Base-by-base conservation (phyloP, 148 eudicot species). In the Polygonum aviculare region DNA sequence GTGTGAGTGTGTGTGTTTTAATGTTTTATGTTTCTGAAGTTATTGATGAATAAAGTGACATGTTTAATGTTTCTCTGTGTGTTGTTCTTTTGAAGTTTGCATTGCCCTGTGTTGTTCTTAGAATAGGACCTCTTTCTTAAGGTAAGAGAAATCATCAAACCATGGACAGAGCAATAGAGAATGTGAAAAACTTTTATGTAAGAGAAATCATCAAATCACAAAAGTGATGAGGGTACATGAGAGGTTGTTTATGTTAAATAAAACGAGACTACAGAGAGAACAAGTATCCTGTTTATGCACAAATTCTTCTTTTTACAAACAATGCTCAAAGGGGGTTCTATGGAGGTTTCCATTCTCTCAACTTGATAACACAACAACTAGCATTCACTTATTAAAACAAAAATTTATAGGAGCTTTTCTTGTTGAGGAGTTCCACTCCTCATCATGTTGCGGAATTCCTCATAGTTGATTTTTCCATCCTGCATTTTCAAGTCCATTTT, bases 381-480 rank as follows among this genome's bases (percentile, higher is more conserved):
- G 6, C 44, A 67, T 21, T 67, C 72, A 14, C 19, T 7, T 15
- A 54, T n/a, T 36, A 73, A 47, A 48, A 48, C 12, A 47, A 14
- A 47, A 47, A 22, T n/a, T 75, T 77, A 84, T 31, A 84, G 76
- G 63, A 81, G 82, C 44, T 75, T 88, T 65, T 54, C 84, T 39
- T 79, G 82, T 49, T 84, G 87, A 78, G 81, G 84, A 40, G 90
- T 83, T 54, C 98, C 98, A 39, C 88, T 89, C 85, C 93, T 90
- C 98, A 93, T 93, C 98, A 93, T 93, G 0, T 88, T 83, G 49
- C 88, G 83, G 80, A 93, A 93, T 75, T 93, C 98, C 8, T 93
- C 93, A 50, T 86, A 93, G 75, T 89, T 89, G 72, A 93, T 91
- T 84, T 82, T 88, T 80, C 98, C 98, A 78, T 93, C 98, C 98